phyloP scores from a whole-genome alignment of 2,329 filamentous ascomycete species.

The Cercospora citrullina region DNA sequence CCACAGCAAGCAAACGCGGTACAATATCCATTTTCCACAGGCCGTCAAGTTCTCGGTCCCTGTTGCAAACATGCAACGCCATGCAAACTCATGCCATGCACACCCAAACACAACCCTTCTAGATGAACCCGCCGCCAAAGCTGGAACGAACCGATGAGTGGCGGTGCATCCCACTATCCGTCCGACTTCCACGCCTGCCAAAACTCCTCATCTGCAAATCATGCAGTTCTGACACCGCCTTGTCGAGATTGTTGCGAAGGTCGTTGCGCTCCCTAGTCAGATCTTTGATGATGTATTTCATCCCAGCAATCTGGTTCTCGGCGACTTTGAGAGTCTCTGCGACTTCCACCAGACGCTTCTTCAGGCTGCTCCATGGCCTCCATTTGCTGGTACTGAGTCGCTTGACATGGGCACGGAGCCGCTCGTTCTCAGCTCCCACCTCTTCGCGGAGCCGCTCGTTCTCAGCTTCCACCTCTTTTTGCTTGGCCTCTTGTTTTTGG shows the following conservation, averaged over 20 bases:
- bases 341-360: not conserved
- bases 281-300: conserved; percentile 2
- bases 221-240: conserved; percentile 4
- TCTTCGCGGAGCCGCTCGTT: not conserved
- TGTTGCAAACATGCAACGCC: not conserved
- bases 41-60: not conserved
- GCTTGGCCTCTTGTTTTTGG: not conserved
- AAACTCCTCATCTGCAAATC: not conserved
- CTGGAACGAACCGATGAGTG: conserved; percentile 9
- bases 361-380: conserved; percentile 8
- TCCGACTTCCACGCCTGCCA: not conserved
- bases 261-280: conserved; percentile 4
- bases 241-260: not conserved
- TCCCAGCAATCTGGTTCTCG: not conserved
- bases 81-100: not conserved
- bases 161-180: not conserved
- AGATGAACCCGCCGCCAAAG: not conserved
- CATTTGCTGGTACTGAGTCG: conserved; percentile 6
- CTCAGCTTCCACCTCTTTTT: not conserved
- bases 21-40: not conserved
- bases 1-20: not conserved
- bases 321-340: not conserved
- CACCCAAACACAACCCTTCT: not conserved
- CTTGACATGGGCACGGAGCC: not conserved
- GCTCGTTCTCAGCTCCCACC: conserved; percentile 4